A percentile compares a stretch with the other conserved stretches of the same genome.
phyloP scores from a whole-genome alignment of 1,139 yeast species.

The Yamadazyma siamensis region DNA sequence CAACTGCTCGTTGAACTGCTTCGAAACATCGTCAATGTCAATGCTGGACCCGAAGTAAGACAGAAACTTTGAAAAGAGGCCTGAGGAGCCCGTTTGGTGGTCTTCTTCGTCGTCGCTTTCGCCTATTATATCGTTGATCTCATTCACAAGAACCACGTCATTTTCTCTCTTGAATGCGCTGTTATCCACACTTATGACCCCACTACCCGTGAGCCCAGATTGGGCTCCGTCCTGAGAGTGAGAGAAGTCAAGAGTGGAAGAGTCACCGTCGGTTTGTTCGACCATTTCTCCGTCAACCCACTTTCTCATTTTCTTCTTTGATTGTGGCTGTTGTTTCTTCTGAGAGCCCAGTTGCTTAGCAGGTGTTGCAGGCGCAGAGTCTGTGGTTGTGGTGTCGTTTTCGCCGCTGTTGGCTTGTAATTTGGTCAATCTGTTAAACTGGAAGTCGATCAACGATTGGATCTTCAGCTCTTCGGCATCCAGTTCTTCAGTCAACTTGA shows the following conservation, averaged over 20 bases:
- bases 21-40: slow-evolving; percentile 37
- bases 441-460: slow-evolving; percentile 36
- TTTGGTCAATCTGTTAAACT: slow-evolving; percentile 37
- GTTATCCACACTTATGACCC: slow-evolving; percentile 22
- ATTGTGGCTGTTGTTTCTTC: slow-evolving; percentile 10
- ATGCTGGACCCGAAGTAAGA: slow-evolving; percentile 40
- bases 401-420: slow-evolving; percentile 15
- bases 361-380: neutral
- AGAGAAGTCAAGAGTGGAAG: slow-evolving; percentile 35
- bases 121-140: slow-evolving; percentile 39
- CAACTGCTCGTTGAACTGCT: slow-evolving; percentile 42
- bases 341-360: slow-evolving; percentile 1
- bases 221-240: slow-evolving; percentile 22
- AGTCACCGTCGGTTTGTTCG: slow-evolving; percentile 18
- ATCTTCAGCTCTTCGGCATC: slow-evolving; percentile 23
- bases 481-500: slow-evolving; percentile 25
- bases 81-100: slow-evolving; percentile 12
- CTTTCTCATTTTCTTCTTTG: slow-evolving; percentile 40
- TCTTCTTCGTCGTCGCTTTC: slow-evolving; percentile 28
- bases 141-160: slow-evolving; percentile 42
- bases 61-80: slow-evolving; percentile 34
- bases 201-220: slow-evolving; percentile 43
- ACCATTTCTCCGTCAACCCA: slow-evolving; percentile 44
- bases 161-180: slow-evolving; percentile 36
- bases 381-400: neutral